Base-by-base conservation (phyloP, 495 filamentous ascomycete genomes). In the Penicillium bialowiezense region DNA sequence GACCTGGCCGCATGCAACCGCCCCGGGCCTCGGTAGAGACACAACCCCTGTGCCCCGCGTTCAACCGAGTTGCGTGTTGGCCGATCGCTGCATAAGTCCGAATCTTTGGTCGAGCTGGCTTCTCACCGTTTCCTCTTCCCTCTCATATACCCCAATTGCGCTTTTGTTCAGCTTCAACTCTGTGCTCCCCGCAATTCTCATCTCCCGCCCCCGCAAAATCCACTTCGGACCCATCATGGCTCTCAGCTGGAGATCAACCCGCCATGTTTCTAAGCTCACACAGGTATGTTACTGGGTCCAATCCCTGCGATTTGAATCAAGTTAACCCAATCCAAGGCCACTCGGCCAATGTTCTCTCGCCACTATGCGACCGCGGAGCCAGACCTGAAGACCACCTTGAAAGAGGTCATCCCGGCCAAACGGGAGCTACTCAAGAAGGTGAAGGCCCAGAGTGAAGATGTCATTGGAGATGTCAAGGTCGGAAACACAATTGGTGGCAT, bases 401-500 rank as follows among this genome's bases (percentile, higher is more conserved):
- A 82, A 56, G 81, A 87, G 55, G 78, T 80, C 41, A 95, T 98
- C 56, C 93, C 93, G 19, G 88, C 81, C 39, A 98, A 98, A 73
- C 84, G 90, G 33, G 93, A 96, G 64, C 84, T 93, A 7, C 74
- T 97, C 46, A 89, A 95, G 70, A 84, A 90, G 67, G 87, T 97
- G 68, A 96, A 95, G 77, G 80, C 84, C 33, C 82, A 92, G 65
- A 80, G 83, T n/a, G 79, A 83, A 50, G 91, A 90, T 58, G 81
- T 79, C 20, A 83, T 97, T 54, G 92, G 95, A 35, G 89, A 97
- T 57, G 85, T 97, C 63, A 95, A 88, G 77, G 81, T 97, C n/a
- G 87, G 89, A 67, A 95, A 91, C 62, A 88, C 87, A 10, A 83
- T 97, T 52, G 95, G 95, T 54, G 93, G 93, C 61, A 97, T 97